A percentile compares a stretch with the other conserved stretches of the same genome.
phyloP scores from a whole-genome alignment of 2,329 filamentous ascomycete genomes.

The Penicillium sp. region DNA sequence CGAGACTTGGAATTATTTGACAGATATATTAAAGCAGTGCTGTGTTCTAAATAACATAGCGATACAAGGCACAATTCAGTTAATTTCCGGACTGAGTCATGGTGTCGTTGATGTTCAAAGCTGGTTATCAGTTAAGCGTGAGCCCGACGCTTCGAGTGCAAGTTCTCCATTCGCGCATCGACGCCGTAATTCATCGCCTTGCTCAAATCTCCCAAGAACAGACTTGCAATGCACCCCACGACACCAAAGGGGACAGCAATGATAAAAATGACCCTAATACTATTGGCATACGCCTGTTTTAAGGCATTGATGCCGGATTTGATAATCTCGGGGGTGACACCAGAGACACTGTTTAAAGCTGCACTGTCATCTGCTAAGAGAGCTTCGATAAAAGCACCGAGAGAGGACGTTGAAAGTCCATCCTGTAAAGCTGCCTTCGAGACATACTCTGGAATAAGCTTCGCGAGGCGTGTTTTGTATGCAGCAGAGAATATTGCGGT shows the following conservation, averaged over 20 bases:
- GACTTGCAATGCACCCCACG: background rate
- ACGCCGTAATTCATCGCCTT: slow-evolving; percentile 1
- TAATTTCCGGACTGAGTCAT: too few relatives aligned
- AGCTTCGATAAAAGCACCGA: background rate
- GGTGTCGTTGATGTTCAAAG: too few relatives aligned
- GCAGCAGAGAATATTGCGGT: background rate
- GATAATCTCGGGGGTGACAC: background rate
- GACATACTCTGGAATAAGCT: background rate
- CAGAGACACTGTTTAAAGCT: background rate
- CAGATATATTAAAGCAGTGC: too few relatives aligned
- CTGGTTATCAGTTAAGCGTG: too few relatives aligned
- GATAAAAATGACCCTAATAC: background rate
- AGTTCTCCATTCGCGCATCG: slow-evolving; percentile 3
- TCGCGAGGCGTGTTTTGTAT: background rate
- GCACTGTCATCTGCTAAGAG: too few relatives aligned
- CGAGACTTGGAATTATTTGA: too few relatives aligned
- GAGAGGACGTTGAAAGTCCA: background rate
- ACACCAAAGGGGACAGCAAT: slow-evolving; percentile 4
- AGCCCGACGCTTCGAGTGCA: too few relatives aligned
- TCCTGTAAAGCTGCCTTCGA: background rate
- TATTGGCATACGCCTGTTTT: slow-evolving; percentile 4
- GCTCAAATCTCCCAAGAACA: background rate
- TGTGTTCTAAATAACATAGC: too few relatives aligned
- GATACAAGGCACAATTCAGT: too few relatives aligned
- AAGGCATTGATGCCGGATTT: background rate